Percentiles rank a stretch among this genome's conserved stretches.
Evolutionary conservation across 1,284 basidiomycete species (phyloP).

Genomic region (Schizophyllum commune): DNA sequence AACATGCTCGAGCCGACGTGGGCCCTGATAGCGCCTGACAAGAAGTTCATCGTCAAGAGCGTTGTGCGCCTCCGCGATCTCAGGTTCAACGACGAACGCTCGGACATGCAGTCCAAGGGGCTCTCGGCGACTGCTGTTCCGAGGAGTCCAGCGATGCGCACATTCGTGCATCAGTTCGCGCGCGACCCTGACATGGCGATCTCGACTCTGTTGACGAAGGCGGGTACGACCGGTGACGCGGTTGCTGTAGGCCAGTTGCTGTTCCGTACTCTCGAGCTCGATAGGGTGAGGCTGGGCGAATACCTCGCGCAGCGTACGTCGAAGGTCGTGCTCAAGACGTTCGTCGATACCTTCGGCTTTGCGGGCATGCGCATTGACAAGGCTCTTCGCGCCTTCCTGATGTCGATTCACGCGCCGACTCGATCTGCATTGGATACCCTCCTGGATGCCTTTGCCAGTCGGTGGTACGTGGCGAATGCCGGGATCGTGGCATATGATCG

Average conservation of each 20-base stretch:
- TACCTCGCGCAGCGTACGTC: constrained; percentile 72
- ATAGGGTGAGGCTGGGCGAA: constrained; percentile 76
- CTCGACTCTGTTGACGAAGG: constrained; percentile 50
- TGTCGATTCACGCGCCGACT: constrained; percentile 66
- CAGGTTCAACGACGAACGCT: constrained; percentile 58
- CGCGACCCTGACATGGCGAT: constrained; percentile 71
- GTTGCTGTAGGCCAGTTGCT: constrained; percentile 71
- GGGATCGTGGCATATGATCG: constrained; percentile 70
- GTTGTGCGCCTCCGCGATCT: constrained; percentile 74
- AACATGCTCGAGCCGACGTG: constrained; percentile 41
- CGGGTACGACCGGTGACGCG: constrained; percentile 52
- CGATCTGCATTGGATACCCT: constrained; percentile 49
- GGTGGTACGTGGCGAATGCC: constrained; percentile 89
- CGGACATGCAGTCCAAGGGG: constrained; percentile 42
- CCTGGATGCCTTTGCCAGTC: constrained; percentile 79
- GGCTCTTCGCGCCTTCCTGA: constrained; percentile 82
- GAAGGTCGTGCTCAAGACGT: constrained; percentile 72
- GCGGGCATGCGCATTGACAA: constrained; percentile 79
- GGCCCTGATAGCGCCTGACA: constrained; percentile 32
- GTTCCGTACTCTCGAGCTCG: constrained; percentile 80
- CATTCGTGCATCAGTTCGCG: constrained; percentile 70
- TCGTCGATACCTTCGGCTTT: constrained; percentile 84
- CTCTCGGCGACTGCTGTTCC: constrained; percentile 27
- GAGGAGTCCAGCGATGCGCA: constrained; percentile 55
- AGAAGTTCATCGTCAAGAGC: constrained; percentile 83